Evolutionary conservation across 1,284 basidiomycete genomes (phyloP).

Genomic region (Hypsizygus ulmarius): DNA sequence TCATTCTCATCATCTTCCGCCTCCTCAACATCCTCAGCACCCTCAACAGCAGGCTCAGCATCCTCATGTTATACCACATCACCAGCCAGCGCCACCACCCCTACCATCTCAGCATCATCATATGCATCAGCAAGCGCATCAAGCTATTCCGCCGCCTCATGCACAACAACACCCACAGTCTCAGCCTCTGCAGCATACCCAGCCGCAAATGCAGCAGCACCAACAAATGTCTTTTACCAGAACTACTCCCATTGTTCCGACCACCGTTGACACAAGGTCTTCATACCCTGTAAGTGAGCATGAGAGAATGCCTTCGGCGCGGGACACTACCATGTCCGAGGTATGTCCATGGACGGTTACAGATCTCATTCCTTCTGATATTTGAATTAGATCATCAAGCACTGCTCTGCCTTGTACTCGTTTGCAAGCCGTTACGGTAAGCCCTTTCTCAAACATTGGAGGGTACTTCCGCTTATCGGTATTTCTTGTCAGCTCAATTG

Average conservation of each 20-base stretch:
- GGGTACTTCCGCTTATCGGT: conserved; percentile 1
- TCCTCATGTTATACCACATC: conserved; percentile 19
- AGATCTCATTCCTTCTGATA: conserved; percentile 14
- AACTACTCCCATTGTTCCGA: conserved; percentile 39
- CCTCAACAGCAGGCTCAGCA: conserved; percentile 23
- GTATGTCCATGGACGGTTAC: conserved; percentile 25
- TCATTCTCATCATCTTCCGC: conserved; percentile 25
- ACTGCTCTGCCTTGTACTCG: conserved; percentile 55
- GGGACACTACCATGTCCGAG: conserved; percentile 40
- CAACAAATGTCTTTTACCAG: conserved; percentile 28
- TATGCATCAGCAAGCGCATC: conserved; percentile 15
- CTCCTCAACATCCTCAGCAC: conserved; percentile 25
- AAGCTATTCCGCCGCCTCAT: conserved; percentile 23
- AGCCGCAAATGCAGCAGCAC: conserved; percentile 20
- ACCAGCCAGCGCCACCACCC: conserved; percentile 19
- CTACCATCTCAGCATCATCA: conserved; percentile 19
- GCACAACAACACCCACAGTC: conserved; percentile 17
- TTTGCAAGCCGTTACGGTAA: conserved; percentile 68
- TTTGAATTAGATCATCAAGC: conserved; percentile 50
- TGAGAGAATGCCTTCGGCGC: conserved; percentile 30
- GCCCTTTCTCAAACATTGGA: conserved; percentile 20
- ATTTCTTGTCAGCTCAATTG: conserved; percentile 37
- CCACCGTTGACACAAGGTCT: conserved; percentile 32
- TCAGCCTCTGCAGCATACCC: conserved; percentile 17
- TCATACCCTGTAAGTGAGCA: conserved; percentile 25